A percentile compares a stretch with the other conserved stretches of the same genome.
phyloP scores from a whole-genome alignment of 192 early-diverging fungal genomes.

The Entrophospora sp. region DNA sequence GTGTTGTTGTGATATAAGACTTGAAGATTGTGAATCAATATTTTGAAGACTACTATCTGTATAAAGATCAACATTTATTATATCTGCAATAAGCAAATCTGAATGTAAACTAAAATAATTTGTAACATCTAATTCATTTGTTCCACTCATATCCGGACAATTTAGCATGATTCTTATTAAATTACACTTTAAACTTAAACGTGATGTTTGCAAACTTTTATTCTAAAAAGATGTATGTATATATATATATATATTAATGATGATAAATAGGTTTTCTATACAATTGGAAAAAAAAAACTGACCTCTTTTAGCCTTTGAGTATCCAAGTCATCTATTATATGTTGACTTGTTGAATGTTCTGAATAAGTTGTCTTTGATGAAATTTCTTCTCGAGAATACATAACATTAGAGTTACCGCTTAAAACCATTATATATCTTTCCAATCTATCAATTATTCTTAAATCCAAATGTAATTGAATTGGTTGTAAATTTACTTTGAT shows the following conservation, averaged over 20 bases:
- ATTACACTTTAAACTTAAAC: not conserved
- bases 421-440: conserved; percentile 31
- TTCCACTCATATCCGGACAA: conserved; percentile 5
- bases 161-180: not conserved
- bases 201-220: not conserved
- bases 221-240: too few relatives aligned
- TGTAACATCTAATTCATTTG: not conserved
- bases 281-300: too few relatives aligned
- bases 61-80: not conserved
- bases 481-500: too few relatives aligned
- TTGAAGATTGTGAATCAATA: too few relatives aligned
- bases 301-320: conserved; percentile 18
- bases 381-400: too few relatives aligned
- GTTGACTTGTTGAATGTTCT: conserved; percentile 15
- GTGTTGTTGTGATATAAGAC: too few relatives aligned
- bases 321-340: conserved; percentile 29
- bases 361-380: not conserved
- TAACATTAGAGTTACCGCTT: conserved; percentile 3
- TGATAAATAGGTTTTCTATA: too few relatives aligned
- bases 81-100: not conserved
- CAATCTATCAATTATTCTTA: conserved; percentile 32
- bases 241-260: too few relatives aligned
- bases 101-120: not conserved
- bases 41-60: not conserved
- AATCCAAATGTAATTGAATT: conserved; percentile 33